Percentiles rank a stretch among this genome's conserved stretches.
Conservation (phyloP, 2,329 filamentous ascomycete species). For the Aspergillus sergii region DNA sequence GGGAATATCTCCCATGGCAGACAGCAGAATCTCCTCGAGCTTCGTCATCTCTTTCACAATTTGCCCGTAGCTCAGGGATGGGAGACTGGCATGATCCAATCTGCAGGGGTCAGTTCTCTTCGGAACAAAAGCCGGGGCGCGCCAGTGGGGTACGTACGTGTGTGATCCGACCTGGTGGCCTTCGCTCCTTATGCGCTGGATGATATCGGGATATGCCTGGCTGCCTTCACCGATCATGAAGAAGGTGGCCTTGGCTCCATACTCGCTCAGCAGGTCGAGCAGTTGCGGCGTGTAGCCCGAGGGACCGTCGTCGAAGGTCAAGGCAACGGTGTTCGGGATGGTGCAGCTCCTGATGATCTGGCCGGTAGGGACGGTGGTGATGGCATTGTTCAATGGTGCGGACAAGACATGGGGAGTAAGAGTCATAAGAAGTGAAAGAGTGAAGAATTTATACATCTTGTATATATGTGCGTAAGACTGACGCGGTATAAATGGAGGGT, state of each 20-base stretch:
- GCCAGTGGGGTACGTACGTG: slow-evolving; percentile 35
- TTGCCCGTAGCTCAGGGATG: slow-evolving; percentile 32
- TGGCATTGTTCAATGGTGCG: background rate
- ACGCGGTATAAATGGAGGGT: background rate
- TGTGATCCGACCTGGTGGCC: slow-evolving; percentile 53
- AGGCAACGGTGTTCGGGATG: slow-evolving; percentile 58
- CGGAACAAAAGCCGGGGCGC: background rate
- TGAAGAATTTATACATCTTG: slow-evolving; percentile 1
- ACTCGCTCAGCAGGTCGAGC: slow-evolving; percentile 58
- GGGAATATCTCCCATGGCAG: slow-evolving; percentile 48
- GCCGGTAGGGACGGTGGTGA: slow-evolving; percentile 38
- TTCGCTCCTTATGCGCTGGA: slow-evolving; percentile 34
- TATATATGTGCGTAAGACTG: background rate
- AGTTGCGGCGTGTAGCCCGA: slow-evolving; percentile 60
- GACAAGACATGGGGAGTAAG: background rate
- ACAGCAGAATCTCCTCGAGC: slow-evolving; percentile 43
- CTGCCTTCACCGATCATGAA: slow-evolving; percentile 56
- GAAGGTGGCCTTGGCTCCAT: slow-evolving; percentile 65
- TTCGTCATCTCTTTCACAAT: slow-evolving; percentile 44
- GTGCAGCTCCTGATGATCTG: slow-evolving; percentile 45
- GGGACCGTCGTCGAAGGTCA: slow-evolving; percentile 69
- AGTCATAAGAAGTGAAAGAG: slow-evolving; percentile 3
- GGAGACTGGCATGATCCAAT: slow-evolving; percentile 45
- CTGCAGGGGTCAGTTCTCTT: slow-evolving; percentile 19
- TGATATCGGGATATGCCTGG: slow-evolving; percentile 28